Evolutionary conservation across 2,329 filamentous ascomycete genomes (phyloP), one percentile per base, ranked within the genome.

Genomic region (Calonectria pseudoreteaudii): DNA sequence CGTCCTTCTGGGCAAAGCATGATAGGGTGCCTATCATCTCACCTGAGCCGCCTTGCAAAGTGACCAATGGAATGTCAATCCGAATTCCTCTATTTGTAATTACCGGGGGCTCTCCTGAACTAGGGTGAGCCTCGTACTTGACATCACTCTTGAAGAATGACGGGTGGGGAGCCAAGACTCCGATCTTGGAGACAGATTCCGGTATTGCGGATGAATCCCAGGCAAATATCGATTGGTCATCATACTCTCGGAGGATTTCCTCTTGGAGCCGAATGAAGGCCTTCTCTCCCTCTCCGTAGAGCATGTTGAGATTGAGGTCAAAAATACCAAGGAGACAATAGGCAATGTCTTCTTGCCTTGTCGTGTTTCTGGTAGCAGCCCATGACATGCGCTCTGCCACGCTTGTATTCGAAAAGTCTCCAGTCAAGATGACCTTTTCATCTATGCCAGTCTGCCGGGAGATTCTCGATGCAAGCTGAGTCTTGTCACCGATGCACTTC

Each of bases 221-320:
- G 0, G 78, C 75, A 60, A 78, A 76, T 60, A 78, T 74, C 3
- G 76, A 75, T 6, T 78, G 70, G 30, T 80, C 77, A 38, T 81
- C 74, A 13, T 74, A 75, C n/a, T 76, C 70, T 18, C 76, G 75
- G 2, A 80, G 58, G 3, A 80, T 79, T 52, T 80, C 77, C 56
- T 80, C 78, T n/a, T 81, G 80, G 41, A 80, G 69, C 5, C 79
- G 74, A 30, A 79, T 69, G 36, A 81, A 80, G 0, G 79, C 78
- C 26, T 69, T 75, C 2, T 76, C 72, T 0, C 78, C 78, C 41
- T 80, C 78, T 11, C 75, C 78, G 47, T 79, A 80, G 0, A 78
- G 60, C 75, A 78, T 75, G 10, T 74, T 72, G 75, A 79, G 79
- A 62, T 66, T 77, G 20, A 80, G 72, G 30, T 75, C 68, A 41